phyloP scores from a whole-genome alignment of 2,329 filamentous ascomycete species.

The Fusarium multiceps region DNA sequence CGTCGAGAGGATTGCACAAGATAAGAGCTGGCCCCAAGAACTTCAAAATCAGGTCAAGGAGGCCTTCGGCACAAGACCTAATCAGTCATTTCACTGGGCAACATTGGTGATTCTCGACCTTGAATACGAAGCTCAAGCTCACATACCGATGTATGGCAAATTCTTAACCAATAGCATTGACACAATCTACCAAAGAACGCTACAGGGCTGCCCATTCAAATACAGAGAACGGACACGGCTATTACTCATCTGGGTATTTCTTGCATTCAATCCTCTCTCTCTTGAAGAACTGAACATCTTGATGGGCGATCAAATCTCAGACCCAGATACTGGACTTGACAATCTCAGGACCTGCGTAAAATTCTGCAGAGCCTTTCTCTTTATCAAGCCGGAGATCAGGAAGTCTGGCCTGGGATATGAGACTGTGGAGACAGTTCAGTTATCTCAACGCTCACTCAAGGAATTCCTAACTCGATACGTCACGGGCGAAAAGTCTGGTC shows the following conservation, averaged over 20 bases:
- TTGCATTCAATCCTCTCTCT: conserved; percentile 6
- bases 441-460: conserved; percentile 3
- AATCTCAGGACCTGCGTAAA: neutral
- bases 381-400: neutral
- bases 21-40: neutral
- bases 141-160: neutral
- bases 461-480: neutral
- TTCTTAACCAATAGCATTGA: neutral
- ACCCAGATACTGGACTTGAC: neutral
- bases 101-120: neutral
- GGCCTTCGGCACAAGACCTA: neutral
- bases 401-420: neutral
- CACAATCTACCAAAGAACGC: neutral
- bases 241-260: neutral
- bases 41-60: neutral
- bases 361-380: neutral
- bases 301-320: neutral
- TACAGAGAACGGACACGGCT: neutral
- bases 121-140: neutral
- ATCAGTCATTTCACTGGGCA: neutral
- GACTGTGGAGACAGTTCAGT: conserved; percentile 2
- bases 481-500: no score
- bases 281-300: neutral
- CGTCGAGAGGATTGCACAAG: neutral
- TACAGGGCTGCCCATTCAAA: neutral